phyloP scores from a whole-genome alignment of 2,329 filamentous ascomycete species.

The Chalaropsis ovoidea region DNA sequence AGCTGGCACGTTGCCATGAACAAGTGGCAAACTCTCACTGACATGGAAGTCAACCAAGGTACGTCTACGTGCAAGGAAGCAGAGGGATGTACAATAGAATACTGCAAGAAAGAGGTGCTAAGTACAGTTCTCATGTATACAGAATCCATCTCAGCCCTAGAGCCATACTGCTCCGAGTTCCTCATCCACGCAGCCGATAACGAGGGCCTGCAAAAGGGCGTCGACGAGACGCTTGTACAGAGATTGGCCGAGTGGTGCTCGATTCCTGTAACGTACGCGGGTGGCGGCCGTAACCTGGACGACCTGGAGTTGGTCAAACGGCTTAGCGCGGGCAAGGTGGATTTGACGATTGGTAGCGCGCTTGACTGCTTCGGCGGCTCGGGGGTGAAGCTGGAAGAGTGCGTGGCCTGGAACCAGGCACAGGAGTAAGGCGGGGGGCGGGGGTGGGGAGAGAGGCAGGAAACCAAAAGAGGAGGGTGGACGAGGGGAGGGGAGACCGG shows the following conservation, averaged over 20 bases:
- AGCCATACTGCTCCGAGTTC: conserved; percentile 92
- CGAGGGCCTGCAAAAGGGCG: conserved; percentile 82
- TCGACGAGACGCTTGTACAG: conserved; percentile 74
- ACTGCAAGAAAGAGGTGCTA: not conserved
- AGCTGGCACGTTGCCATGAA: conserved; percentile 98
- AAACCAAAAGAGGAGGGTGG: not conserved
- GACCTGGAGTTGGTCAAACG: conserved; percentile 74
- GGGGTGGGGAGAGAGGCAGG: not conserved
- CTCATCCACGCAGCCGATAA: conserved; percentile 95
- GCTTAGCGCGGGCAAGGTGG: conserved; percentile 70
- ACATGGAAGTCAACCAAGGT: conserved; percentile 89
- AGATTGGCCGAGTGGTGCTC: conserved; percentile 73
- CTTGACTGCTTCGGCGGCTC: conserved; percentile 89
- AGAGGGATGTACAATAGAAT: not conserved
- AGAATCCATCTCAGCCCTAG: conserved; percentile 72
- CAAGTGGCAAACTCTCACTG: conserved; percentile 96
- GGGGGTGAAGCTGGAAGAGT: conserved; percentile 79
- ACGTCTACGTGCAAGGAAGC: conserved; percentile 27
- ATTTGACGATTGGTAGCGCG: conserved; percentile 92
- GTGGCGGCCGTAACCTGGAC: conserved; percentile 71
- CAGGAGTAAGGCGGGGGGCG: conserved; percentile 30
- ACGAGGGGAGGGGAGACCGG: not conserved
- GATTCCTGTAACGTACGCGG: conserved; percentile 92
- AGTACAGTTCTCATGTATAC: conserved; percentile 24
- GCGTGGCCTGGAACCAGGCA: conserved; percentile 70